These are phyloP conservation scores for Parmales sp. DNA, from an alignment of 108 stramenopile genomes.

Conservation along the genomic window DNA sequence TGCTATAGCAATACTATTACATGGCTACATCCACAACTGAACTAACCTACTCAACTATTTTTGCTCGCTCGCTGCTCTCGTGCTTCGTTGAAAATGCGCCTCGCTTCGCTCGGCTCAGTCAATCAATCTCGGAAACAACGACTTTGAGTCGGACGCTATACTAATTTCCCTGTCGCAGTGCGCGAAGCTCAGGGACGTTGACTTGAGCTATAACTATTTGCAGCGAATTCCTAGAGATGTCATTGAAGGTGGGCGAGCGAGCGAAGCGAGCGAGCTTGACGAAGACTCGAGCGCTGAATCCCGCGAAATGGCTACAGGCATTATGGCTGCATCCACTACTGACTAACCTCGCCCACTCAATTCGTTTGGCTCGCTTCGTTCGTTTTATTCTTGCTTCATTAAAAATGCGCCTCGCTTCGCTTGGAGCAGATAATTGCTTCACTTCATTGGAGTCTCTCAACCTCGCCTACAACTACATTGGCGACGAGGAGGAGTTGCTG, in stretches of 20 bases:
- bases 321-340: no score
- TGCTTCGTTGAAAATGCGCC: background rate
- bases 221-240: background rate
- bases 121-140: constrained; percentile 28
- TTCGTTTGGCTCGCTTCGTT: no score
- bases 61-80: background rate
- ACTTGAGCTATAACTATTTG: constrained; percentile 32
- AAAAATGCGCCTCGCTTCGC: no score
- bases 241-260: constrained; percentile 2
- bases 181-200: constrained; percentile 24
- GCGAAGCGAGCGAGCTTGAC: no score
- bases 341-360: no score
- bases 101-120: background rate
- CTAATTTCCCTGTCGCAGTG: constrained; percentile 13
- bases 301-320: no score
- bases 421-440: no score
- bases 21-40: background rate
- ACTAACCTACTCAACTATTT: background rate
- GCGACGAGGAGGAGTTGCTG: constrained; percentile 25
- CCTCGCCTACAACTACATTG: constrained; percentile 32
- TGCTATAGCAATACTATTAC: background rate
- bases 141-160: constrained; percentile 22
- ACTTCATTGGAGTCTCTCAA: constrained; percentile 23
- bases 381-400: no score
- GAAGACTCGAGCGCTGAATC: no score